A percentile compares a stretch with the other conserved stretches of the same genome.
Conservation (phyloP, 495 filamentous ascomycete genomes). For the Penicillium malachiteum region DNA sequence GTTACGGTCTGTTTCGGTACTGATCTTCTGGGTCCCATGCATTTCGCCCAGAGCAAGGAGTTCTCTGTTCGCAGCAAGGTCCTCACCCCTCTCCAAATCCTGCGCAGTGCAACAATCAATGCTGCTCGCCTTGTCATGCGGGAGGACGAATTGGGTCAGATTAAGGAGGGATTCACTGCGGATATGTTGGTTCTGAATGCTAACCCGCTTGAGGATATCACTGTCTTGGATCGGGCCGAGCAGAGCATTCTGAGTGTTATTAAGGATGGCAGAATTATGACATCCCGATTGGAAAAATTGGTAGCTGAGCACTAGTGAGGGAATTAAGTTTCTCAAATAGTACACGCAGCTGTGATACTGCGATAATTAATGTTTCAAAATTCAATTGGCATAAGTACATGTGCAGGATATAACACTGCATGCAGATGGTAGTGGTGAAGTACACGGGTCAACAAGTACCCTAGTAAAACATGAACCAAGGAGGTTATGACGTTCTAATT, state of each 20-base stretch:
- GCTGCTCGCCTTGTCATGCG: conserved; percentile 43
- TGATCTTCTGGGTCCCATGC: conserved; percentile 52
- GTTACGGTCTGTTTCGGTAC: conserved; percentile 55
- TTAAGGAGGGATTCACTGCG: conserved; percentile 38
- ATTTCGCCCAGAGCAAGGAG: conserved; percentile 47
- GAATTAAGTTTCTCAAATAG: too few species aligned
- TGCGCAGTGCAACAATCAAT: conserved; percentile 53
- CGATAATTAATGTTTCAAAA: not conserved
- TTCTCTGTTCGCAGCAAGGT: conserved; percentile 45
- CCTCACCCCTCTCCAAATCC: conserved; percentile 38
- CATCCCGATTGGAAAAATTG: conserved; percentile 11
- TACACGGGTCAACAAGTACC: not conserved
- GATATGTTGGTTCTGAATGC: conserved; percentile 42
- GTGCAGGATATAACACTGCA: conserved; percentile 9
- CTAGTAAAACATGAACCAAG: not conserved
- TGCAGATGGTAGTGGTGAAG: not conserved
- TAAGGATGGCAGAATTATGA: conserved; percentile 46
- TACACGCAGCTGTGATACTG: too few species aligned
- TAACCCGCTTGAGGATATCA: conserved; percentile 53
- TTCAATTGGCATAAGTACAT: conserved; percentile 14
- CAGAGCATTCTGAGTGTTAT: conserved; percentile 44
- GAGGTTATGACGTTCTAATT: conserved; percentile 11
- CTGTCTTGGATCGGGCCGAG: conserved; percentile 44
- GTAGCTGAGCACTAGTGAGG: not conserved
- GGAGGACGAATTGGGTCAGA: conserved; percentile 41